phyloP scores from a whole-genome alignment of 1,139 yeast species.

The Debaryomyces nepalensis region DNA sequence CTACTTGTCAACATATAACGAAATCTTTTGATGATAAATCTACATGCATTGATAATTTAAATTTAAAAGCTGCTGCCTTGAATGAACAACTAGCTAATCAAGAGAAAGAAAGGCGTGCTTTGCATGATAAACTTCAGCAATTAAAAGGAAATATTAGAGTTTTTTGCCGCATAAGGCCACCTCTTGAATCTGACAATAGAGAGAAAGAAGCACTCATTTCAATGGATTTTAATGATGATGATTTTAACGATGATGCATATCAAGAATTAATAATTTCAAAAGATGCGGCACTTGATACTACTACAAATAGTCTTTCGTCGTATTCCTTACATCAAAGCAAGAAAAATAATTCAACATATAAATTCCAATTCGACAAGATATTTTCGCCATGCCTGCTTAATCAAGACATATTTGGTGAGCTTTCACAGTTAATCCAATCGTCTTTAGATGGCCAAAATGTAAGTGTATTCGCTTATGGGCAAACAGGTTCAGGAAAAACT shows the following conservation, averaged over 20 bases:
- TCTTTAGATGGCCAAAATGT: constrained; percentile 90
- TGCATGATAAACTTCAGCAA: constrained; percentile 82
- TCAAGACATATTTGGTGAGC: constrained; percentile 73
- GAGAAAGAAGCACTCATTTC: constrained; percentile 20
- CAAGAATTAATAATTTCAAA: constrained; percentile 47
- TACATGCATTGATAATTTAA: constrained; percentile 16
- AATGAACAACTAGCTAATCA: constrained; percentile 18
- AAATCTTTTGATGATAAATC: constrained; percentile 9
- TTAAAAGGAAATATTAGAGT: constrained; percentile 92
- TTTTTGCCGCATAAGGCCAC: constrained; percentile 83
- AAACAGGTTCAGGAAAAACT: constrained; percentile 97
- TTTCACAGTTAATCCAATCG: constrained; percentile 86
- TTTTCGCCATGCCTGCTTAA: constrained; percentile 63
- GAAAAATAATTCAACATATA: constrained; percentile 22
- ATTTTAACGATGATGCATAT: constrained; percentile 51
- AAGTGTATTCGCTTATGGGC: constrained; percentile 96
- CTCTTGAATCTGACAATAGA: constrained; percentile 16
- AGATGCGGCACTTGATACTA: constrained; percentile 23
- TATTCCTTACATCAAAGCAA: constrained; percentile 12
- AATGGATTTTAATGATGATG: constrained; percentile 55
- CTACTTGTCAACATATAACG: constrained; percentile 11
- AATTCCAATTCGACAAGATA: constrained; percentile 78
- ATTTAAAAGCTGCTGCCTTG: constrained; percentile 5
- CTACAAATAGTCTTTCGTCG: constrained; percentile 11
- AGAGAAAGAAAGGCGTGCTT: constrained; percentile 54